Evolutionary conservation across 164 flowering plant genomes (phyloP).

Genomic region (Liquidambar formosana): DNA sequence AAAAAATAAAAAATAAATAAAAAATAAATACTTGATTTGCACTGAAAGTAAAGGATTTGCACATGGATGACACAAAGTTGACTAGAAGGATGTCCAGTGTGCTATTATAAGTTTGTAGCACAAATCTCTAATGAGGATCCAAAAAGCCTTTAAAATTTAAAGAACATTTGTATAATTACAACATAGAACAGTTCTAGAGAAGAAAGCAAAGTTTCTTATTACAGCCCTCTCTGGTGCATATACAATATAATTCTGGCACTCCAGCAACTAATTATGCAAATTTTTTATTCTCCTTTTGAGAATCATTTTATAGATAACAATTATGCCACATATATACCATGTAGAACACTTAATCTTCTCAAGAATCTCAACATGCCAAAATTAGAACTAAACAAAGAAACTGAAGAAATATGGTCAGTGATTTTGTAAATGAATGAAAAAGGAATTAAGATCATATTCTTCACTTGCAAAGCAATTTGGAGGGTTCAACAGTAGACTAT

Average conservation of each 20-base stretch:
- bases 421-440: no score
- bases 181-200: not conserved
- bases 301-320: not conserved
- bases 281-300: not conserved
- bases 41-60: not conserved
- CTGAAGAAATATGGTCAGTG: no score
- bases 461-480: no score
- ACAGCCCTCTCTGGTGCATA: not conserved
- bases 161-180: not conserved
- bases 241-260: not conserved
- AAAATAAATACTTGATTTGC: no score
- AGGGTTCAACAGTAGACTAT: no score
- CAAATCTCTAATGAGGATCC: not conserved
- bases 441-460: no score
- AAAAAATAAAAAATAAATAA: not conserved
- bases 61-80: not conserved
- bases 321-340: not conserved
- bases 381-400: not conserved
- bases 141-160: not conserved
- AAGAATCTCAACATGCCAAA: not conserved
- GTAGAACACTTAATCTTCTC: not conserved
- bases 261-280: not conserved
- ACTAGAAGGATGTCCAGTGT: not conserved
- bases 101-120: not conserved
- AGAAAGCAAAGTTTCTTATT: not conserved